Conservation (phyloP, 345 rosid species). For the Hirschfeldia incana region DNA sequence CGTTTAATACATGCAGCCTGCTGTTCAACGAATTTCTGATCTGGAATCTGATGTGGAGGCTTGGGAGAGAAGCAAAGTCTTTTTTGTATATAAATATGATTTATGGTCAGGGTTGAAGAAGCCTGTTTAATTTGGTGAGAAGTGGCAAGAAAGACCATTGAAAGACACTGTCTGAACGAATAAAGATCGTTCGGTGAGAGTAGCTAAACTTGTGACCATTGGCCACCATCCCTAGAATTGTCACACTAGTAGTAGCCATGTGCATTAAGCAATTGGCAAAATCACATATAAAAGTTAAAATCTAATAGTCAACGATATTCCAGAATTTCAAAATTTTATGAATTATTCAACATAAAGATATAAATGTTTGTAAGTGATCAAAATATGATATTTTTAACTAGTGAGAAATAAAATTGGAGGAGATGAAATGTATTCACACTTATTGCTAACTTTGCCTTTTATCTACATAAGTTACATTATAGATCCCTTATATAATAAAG, state of each 20-base stretch:
- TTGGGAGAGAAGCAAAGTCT: no score
- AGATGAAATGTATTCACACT: neutral
- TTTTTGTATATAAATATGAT: neutral
- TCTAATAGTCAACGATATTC: neutral
- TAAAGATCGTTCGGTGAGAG: neutral
- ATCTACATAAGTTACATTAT: no score
- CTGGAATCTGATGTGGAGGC: no score
- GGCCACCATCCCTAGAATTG: neutral
- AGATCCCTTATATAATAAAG: no score
- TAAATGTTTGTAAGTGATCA: no score
- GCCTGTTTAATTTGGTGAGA: neutral
- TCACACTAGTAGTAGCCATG: neutral
- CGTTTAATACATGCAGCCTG: no score
- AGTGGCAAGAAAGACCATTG: neutral
- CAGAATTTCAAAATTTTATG: neutral
- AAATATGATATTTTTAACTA: neutral
- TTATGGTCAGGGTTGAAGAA: neutral
- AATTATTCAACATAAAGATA: neutral
- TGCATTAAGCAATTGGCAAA: neutral
- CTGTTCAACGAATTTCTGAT: no score
- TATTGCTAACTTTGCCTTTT: no score
- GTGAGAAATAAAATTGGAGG: neutral
- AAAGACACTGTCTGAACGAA: neutral
- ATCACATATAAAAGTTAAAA: neutral
- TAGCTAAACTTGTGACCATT: neutral